Percentiles rank a stretch among this genome's conserved stretches.
These are phyloP conservation scores for Elongisporangium anandrum DNA, from an alignment of 352 stramenopile species.

Conservation along the genomic window DNA sequence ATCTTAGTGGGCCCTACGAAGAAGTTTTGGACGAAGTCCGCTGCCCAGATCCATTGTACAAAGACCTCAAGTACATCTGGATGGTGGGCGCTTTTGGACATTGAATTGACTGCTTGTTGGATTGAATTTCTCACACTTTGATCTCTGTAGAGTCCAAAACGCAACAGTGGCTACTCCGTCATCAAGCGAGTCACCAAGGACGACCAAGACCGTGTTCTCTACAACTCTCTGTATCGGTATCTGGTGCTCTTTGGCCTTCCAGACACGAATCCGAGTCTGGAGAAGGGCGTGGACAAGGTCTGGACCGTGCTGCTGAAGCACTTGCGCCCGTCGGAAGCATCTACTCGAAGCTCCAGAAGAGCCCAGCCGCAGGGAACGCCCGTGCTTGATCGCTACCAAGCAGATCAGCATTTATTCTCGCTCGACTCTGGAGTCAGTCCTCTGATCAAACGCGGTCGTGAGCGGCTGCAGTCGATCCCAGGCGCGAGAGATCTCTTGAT, in stretches of 20 bases:
- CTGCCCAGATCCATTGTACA: conserved; percentile 85
- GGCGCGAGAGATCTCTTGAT: conserved; percentile 48
- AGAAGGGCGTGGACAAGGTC: conserved; percentile 37
- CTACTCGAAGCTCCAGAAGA: conserved; percentile 3
- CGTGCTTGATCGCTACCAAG: neutral
- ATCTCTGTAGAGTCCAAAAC: conserved; percentile 30
- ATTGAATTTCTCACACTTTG: neutral
- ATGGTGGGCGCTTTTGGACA: conserved; percentile 33
- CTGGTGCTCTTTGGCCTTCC: conserved; percentile 95
- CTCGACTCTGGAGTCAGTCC: conserved; percentile 37
- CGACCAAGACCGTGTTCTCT: conserved; percentile 84
- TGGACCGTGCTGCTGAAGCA: conserved; percentile 62
- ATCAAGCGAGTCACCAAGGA: conserved; percentile 52
- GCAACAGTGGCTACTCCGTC: conserved; percentile 63
- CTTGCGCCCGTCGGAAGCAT: conserved; percentile 36
- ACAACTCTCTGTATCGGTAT: conserved; percentile 95
- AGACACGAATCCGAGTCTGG: conserved; percentile 35
- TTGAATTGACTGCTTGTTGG: no score
- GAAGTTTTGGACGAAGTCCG: conserved; percentile 93
- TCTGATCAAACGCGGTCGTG: conserved; percentile 44
- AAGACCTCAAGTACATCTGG: conserved; percentile 88
- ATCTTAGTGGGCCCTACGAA: conserved; percentile 93
- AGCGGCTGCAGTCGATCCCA: conserved; percentile 33
- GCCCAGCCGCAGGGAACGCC: neutral
- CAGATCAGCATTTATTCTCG: conserved; percentile 43